Conservation (phyloP, 352 stramenopile species). For the Phytophthora agathidicida region DNA sequence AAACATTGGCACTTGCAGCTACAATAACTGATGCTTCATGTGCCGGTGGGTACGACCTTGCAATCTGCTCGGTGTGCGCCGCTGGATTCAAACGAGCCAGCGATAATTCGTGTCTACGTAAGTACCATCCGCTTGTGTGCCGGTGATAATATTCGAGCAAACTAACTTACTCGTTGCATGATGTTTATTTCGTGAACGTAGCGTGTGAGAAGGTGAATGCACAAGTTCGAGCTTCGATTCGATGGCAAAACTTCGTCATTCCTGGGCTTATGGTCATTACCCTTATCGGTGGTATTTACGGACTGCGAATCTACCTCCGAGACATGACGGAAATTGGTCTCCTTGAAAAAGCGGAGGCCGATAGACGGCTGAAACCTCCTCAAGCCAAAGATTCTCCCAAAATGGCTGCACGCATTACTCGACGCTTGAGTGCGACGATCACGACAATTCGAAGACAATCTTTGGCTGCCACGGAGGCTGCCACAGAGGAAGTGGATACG, state of each 20-base stretch:
- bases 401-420: slow-evolving; percentile 25
- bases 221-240: slow-evolving; percentile 52
- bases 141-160: neutral
- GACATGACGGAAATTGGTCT: slow-evolving; percentile 68
- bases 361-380: slow-evolving; percentile 51
- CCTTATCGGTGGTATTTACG: slow-evolving; percentile 36
- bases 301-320: slow-evolving; percentile 56
- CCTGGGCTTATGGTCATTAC: slow-evolving; percentile 53
- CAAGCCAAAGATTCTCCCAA: no score
- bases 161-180: neutral
- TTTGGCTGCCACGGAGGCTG: slow-evolving; percentile 8
- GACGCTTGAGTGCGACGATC: slow-evolving; percentile 25
- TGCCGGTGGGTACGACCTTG: slow-evolving; percentile 52
- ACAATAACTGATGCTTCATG: slow-evolving; percentile 41
- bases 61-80: slow-evolving; percentile 75
- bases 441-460: slow-evolving; percentile 34
- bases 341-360: slow-evolving; percentile 64
- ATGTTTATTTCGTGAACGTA: slow-evolving; percentile 22
- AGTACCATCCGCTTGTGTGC: slow-evolving; percentile 18
- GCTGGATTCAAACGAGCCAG: slow-evolving; percentile 57
- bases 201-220: slow-evolving; percentile 60
- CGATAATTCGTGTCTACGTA: slow-evolving; percentile 66
- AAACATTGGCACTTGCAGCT: slow-evolving; percentile 18
- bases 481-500: slow-evolving; percentile 33
- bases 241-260: slow-evolving; percentile 81